Evolutionary conservation across 805 yeast species (phyloP).

Genomic region (Komagataella ulmi): DNA sequence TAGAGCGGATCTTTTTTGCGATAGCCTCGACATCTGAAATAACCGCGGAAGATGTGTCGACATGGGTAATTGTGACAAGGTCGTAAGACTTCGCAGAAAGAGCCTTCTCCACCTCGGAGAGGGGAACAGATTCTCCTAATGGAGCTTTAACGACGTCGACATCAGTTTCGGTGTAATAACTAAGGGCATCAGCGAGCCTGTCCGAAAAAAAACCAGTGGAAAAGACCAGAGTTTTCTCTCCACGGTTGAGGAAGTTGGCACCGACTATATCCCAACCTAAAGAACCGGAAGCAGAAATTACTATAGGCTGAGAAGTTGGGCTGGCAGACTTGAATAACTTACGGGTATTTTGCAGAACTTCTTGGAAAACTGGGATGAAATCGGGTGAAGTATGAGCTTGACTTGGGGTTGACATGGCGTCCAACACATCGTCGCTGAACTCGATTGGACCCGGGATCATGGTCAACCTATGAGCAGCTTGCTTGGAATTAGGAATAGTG

Average conservation of each 20-base stretch:
- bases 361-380: constrained; percentile 62
- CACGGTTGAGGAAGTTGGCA: constrained; percentile 52
- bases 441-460: constrained; percentile 84
- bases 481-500: constrained; percentile 2
- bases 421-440: constrained; percentile 66
- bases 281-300: constrained; percentile 85
- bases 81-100: constrained; percentile 33
- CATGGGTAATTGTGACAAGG: constrained; percentile 81
- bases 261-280: constrained; percentile 90
- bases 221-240: constrained; percentile 66
- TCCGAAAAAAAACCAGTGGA: constrained; percentile 89
- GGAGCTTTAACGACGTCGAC: constrained; percentile 65
- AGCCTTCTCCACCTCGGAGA: constrained; percentile 38
- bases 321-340: constrained; percentile 59
- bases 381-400: constrained; percentile 86
- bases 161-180: constrained; percentile 50
- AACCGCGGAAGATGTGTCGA: constrained; percentile 95
- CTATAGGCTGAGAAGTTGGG: constrained; percentile 62
- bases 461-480: constrained; percentile 14
- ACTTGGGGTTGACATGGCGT: constrained; percentile 73
- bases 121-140: constrained; percentile 59
- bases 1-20: constrained; percentile 42
- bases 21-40: constrained; percentile 56
- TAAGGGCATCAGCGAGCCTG: constrained; percentile 63
- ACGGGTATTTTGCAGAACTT: constrained; percentile 55